These are phyloP conservation scores for Fusarium duplospermum DNA, from an alignment of 2,329 filamentous ascomycete species.

Conservation along the genomic window DNA sequence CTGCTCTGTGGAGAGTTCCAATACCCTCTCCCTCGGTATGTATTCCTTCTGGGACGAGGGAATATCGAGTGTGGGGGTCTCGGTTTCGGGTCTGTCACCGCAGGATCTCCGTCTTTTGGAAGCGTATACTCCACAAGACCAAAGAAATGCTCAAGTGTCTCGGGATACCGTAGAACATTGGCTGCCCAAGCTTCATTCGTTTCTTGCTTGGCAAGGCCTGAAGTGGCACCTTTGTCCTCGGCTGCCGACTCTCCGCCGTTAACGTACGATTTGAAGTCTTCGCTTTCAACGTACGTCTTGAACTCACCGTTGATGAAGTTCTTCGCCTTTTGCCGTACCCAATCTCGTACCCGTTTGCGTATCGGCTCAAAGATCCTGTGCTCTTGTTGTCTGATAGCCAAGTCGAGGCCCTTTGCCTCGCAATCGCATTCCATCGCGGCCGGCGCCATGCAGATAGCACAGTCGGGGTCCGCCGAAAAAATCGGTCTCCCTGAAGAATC, in stretches of 20 bases:
- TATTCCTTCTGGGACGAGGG: neutral
- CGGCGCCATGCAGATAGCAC: neutral
- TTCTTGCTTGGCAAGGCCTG: neutral
- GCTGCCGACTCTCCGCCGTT: neutral
- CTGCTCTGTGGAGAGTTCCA: neutral
- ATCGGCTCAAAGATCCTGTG: neutral
- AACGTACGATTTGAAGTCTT: neutral
- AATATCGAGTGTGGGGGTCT: neutral
- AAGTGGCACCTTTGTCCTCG: neutral
- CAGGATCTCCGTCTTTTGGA: neutral
- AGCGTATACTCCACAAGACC: neutral
- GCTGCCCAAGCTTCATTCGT: neutral
- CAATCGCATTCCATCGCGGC: neutral
- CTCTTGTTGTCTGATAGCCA: neutral
- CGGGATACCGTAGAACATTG: neutral
- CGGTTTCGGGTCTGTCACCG: neutral
- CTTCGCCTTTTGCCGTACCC: neutral
- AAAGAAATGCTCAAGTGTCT: neutral
- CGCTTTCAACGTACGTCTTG: neutral
- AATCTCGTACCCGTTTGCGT: neutral
- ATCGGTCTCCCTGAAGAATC: too few species aligned
- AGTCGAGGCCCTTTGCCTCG: neutral
- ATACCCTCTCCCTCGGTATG: neutral
- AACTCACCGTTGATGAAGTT: neutral
- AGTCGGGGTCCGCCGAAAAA: neutral